A percentile compares a stretch with the other conserved stretches of the same genome.
Conservation (phyloP, 2,329 filamentous ascomycete species). For the Elsinoe fawcettii region DNA sequence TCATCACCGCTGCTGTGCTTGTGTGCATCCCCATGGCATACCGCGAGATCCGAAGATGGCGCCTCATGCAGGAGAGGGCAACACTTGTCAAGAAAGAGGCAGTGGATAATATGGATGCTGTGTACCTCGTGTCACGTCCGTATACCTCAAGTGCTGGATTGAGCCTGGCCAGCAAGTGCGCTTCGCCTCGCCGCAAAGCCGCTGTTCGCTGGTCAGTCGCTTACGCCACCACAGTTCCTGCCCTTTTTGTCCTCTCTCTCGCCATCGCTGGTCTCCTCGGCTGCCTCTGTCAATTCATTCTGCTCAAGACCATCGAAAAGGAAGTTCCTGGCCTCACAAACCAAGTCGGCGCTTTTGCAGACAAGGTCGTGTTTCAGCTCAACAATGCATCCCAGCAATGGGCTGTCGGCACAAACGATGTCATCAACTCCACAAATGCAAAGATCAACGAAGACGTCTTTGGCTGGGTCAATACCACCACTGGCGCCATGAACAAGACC, state of each 20-base stretch:
- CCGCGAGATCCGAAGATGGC: constrained; percentile 71
- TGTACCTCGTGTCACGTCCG: constrained; percentile 80
- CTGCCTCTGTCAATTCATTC: constrained; percentile 71
- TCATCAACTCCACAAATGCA: constrained; percentile 55
- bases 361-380: constrained; percentile 62
- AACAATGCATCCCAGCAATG: constrained; percentile 67
- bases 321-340: constrained; percentile 67
- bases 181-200: constrained; percentile 56
- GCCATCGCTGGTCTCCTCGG: constrained; percentile 74
- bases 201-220: constrained; percentile 76
- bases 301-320: constrained; percentile 66
- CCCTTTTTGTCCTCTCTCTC: constrained; percentile 78
- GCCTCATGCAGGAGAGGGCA: constrained; percentile 61
- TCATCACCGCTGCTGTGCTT: constrained; percentile 62
- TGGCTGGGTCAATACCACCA: constrained; percentile 79
- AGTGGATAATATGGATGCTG: constrained; percentile 75
- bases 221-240: constrained; percentile 76
- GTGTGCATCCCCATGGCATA: constrained; percentile 73
- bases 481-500: constrained; percentile 73
- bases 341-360: constrained; percentile 71
- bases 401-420: constrained; percentile 67
- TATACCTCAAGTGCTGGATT: constrained; percentile 66
- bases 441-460: constrained; percentile 80
- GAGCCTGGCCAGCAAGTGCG: constrained; percentile 58
- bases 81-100: constrained; percentile 56